A percentile compares a stretch with the other conserved stretches of the same genome.
These are phyloP conservation scores for Pseudogymnoascus pannorum DNA, from an alignment of 2,329 filamentous ascomycete species.

Conservation along the genomic window DNA sequence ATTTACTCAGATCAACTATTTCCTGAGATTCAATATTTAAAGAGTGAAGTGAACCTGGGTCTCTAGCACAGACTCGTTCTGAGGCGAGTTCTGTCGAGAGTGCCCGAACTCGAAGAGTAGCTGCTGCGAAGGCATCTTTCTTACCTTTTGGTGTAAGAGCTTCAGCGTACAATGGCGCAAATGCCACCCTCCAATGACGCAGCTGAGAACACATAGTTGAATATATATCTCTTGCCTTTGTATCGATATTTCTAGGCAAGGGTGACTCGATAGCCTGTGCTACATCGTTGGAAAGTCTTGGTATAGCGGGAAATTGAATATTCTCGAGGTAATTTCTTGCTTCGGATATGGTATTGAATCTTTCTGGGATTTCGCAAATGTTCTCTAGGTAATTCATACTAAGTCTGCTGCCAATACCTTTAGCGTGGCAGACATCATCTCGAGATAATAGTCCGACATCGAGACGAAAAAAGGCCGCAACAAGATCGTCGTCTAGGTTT, in stretches of 20 bases:
- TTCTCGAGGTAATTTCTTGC: constrained; percentile 14
- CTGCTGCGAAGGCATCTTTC: constrained; percentile 16
- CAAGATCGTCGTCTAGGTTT: constrained; percentile 18
- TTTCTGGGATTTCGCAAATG: constrained; percentile 10
- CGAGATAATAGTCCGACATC: constrained; percentile 11
- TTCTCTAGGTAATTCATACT: constrained; percentile 14
- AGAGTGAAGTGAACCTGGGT: neutral
- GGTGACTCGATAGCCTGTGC: neutral
- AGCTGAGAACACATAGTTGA: constrained; percentile 11
- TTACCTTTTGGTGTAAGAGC: constrained; percentile 3
- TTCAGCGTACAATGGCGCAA: constrained; percentile 15
- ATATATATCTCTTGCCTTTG: neutral
- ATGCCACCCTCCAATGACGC: constrained; percentile 16
- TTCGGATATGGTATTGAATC: constrained; percentile 13
- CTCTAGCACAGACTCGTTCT: constrained; percentile 11
- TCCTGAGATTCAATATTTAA: constrained; percentile 14
- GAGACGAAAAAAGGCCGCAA: constrained; percentile 19
- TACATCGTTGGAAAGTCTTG: constrained; percentile 12
- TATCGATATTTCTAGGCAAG: neutral
- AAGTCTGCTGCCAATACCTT: constrained; percentile 11
- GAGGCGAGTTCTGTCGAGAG: constrained; percentile 14
- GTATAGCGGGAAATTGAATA: constrained; percentile 13
- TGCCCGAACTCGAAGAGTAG: constrained; percentile 15
- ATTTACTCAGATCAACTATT: constrained; percentile 15
- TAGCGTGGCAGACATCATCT: constrained; percentile 4